phyloP scores from a whole-genome alignment of 805 yeast species.

The Scheffersomyces stipitis region DNA sequence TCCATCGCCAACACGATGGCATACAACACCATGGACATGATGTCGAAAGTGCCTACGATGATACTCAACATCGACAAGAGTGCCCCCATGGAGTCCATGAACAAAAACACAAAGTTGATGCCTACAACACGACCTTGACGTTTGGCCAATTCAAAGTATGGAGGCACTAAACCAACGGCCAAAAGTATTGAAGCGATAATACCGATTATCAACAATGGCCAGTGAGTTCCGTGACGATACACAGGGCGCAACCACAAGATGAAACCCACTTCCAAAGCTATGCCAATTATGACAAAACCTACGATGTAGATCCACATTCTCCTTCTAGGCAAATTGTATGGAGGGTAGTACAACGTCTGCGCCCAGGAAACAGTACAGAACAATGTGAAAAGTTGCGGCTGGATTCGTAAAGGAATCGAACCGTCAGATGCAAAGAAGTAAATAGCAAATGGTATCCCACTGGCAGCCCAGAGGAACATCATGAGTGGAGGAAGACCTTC shows the following conservation, averaged over 20 bases:
- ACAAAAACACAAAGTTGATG: conserved; percentile 75
- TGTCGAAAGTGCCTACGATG: conserved; percentile 60
- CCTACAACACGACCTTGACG: conserved; percentile 86
- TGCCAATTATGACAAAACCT: conserved; percentile 41
- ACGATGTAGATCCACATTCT: conserved; percentile 37
- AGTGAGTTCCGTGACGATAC: conserved; percentile 47
- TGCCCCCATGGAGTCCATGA: conserved; percentile 81
- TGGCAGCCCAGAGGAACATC: conserved; percentile 74
- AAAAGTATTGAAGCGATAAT: conserved; percentile 73
- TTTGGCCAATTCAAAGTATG: conserved; percentile 80
- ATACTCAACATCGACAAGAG: conserved; percentile 63
- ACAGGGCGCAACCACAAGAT: conserved; percentile 67
- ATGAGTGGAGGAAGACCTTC: conserved; percentile 86
- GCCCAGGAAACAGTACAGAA: conserved; percentile 70
- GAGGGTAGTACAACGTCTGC: conserved; percentile 67
- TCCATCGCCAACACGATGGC: conserved; percentile 73
- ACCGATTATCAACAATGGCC: conserved; percentile 85
- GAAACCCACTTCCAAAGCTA: conserved; percentile 69
- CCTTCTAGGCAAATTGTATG: conserved; percentile 39
- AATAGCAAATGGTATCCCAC: conserved; percentile 84
- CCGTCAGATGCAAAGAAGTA: conserved; percentile 74
- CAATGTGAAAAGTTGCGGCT: conserved; percentile 79
- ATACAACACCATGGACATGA: conserved; percentile 79
- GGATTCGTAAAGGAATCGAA: conserved; percentile 76
- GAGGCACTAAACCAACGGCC: conserved; percentile 81